A percentile compares a stretch with the other conserved stretches of the same genome.
Evolutionary conservation across 1,284 basidiomycete genomes (phyloP).

Genomic region (Naganishia albida): DNA sequence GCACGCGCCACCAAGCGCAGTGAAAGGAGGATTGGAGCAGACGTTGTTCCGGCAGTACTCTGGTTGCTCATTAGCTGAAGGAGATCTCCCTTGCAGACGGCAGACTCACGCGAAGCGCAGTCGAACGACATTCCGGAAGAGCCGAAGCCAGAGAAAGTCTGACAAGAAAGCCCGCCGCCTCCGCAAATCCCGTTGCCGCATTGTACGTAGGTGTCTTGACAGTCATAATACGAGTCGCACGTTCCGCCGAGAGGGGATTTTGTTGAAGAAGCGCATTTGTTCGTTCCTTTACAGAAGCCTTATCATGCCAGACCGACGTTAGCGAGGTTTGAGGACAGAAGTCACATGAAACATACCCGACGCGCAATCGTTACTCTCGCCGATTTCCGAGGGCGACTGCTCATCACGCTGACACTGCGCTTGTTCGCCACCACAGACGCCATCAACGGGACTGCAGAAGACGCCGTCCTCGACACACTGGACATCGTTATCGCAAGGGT

Average conservation of each 20-base stretch:
- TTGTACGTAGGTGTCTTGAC: not conserved
- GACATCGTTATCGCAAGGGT: not conserved
- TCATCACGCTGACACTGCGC: not conserved
- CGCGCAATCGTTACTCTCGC: not conserved
- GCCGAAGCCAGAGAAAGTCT: not conserved
- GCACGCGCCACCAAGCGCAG: not conserved
- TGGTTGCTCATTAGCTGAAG: not conserved
- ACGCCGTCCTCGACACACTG: not conserved
- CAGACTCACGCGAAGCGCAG: slow-evolving; percentile 8
- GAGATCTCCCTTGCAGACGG: too few relatives aligned
- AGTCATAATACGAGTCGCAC: slow-evolving; percentile 8
- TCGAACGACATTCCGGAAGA: slow-evolving; percentile 2
- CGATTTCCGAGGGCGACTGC: not conserved
- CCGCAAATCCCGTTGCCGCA: slow-evolving; percentile 10
- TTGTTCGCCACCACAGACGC: slow-evolving; percentile 2
- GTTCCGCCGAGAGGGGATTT: not conserved
- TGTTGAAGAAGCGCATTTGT: not conserved
- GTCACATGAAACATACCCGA: not conserved
- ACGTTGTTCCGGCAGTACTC: slow-evolving; percentile 4
- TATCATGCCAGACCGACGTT: not conserved
- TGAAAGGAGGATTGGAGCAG: not conserved
- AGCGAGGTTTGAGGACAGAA: not conserved
- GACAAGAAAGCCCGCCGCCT: not conserved
- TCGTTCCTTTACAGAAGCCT: slow-evolving; percentile 2
- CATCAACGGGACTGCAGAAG: slow-evolving; percentile 10